Percentiles rank a stretch among this genome's conserved stretches.
These are phyloP conservation scores for Gymnopus androsaceus DNA, from an alignment of 1,284 basidiomycete species.

Conservation along the genomic window DNA sequence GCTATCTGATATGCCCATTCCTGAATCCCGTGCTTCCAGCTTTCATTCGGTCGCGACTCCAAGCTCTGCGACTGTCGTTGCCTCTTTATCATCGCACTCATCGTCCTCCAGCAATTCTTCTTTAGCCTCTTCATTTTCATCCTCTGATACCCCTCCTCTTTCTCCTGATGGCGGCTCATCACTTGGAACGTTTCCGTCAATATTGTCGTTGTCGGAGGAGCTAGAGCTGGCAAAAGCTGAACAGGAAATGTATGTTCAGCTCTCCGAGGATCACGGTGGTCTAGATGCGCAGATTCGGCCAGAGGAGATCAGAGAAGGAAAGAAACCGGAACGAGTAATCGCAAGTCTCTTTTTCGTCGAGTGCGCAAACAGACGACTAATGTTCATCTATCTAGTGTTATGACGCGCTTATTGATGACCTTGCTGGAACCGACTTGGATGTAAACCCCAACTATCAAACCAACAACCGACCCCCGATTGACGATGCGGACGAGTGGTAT, in stretches of 20 bases:
- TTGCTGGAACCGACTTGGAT: too few relatives aligned
- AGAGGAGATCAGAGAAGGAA: conserved; percentile 27
- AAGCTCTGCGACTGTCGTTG: background rate
- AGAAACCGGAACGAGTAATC: conserved; percentile 24
- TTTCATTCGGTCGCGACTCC: background rate
- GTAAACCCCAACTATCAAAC: background rate
- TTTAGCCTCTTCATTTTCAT: background rate
- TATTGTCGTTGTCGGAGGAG: background rate
- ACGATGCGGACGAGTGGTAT: conserved; percentile 42
- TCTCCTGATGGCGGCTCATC: conserved; percentile 9
- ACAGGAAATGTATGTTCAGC: background rate
- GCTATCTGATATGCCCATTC: background rate
- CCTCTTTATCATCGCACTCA: background rate
- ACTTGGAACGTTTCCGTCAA: background rate
- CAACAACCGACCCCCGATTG: background rate
- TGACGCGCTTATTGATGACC: conserved; percentile 26
- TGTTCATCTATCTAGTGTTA: conserved; percentile 18
- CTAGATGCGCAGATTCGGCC: conserved; percentile 10
- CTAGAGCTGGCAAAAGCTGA: too few relatives aligned
- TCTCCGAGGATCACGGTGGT: background rate
- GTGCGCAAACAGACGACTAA: background rate
- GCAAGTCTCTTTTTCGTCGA: conserved; percentile 14
- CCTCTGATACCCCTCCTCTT: conserved; percentile 10
- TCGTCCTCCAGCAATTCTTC: background rate
- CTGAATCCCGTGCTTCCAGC: background rate